phyloP scores from a whole-genome alignment of 345 rosid genomes.

The Populus pruinosa region DNA sequence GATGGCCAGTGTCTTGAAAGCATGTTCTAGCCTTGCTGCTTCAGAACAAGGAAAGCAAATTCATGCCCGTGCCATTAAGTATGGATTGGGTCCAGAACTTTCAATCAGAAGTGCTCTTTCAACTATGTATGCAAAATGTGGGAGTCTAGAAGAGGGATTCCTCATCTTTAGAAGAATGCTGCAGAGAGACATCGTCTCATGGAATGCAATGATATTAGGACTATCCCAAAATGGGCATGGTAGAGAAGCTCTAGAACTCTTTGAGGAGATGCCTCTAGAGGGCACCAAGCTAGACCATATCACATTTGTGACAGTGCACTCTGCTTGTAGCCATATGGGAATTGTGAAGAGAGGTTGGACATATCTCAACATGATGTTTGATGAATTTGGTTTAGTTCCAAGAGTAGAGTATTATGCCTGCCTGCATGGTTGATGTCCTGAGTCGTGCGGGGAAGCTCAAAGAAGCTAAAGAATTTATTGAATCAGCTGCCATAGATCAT shows the following conservation, averaged over 20 bases:
- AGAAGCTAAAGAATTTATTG: slow-evolving; percentile 64
- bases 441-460: slow-evolving; percentile 27
- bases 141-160: slow-evolving; percentile 20
- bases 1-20: slow-evolving; percentile 30
- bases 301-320: slow-evolving; percentile 29
- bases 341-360: slow-evolving; percentile 20
- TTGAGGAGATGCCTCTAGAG: slow-evolving; percentile 22
- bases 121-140: slow-evolving; percentile 31
- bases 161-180: slow-evolving; percentile 19
- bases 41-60: slow-evolving; percentile 30
- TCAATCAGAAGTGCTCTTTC: slow-evolving; percentile 30
- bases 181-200: slow-evolving; percentile 21
- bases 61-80: slow-evolving; percentile 24
- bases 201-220: slow-evolving; percentile 37
- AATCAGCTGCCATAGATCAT: slow-evolving; percentile 57
- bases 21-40: slow-evolving; percentile 27
- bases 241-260: slow-evolving; percentile 27
- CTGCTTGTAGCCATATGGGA: slow-evolving; percentile 37
- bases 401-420: slow-evolving; percentile 29
- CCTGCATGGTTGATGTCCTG: slow-evolving; percentile 30
- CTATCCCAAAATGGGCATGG: slow-evolving; percentile 29
- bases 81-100: slow-evolving; percentile 12
- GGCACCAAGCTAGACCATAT: slow-evolving; percentile 27
- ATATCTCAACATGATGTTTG: slow-evolving; percentile 23
- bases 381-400: slow-evolving; percentile 22